These are phyloP conservation scores for Pythium rishiriense DNA, from an alignment of 352 stramenopile genomes.

Conservation along the genomic window DNA sequence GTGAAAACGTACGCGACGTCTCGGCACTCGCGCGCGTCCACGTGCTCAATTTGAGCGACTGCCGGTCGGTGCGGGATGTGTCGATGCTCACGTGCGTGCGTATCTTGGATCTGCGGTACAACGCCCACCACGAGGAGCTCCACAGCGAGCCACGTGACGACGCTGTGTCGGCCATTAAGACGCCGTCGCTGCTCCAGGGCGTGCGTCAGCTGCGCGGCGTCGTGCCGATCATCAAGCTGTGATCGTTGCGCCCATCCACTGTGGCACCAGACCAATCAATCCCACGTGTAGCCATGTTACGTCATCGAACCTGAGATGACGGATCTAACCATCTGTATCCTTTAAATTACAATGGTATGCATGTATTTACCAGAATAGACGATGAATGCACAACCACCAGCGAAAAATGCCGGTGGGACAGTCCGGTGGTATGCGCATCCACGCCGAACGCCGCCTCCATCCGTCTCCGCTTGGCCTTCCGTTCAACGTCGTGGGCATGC, in stretches of 20 bases:
- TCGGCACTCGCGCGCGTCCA: constrained; percentile 43
- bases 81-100: constrained; percentile 59
- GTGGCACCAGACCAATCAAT: no score
- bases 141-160: background rate
- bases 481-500: no score
- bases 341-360: constrained; percentile 18
- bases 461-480: background rate
- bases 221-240: constrained; percentile 38
- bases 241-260: no score
- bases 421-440: constrained; percentile 7
- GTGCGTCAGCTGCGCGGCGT: constrained; percentile 24
- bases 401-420: no score
- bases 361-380: constrained; percentile 30
- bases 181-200: constrained; percentile 24
- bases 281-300: constrained; percentile 28
- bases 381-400: constrained; percentile 25
- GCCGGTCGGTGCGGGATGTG: constrained; percentile 45
- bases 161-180: constrained; percentile 24
- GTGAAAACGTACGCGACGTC: constrained; percentile 48
- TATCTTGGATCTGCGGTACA: constrained; percentile 65
- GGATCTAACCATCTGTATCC: constrained; percentile 15
- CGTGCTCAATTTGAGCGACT: constrained; percentile 67
- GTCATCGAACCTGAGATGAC: background rate
- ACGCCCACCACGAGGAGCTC: constrained; percentile 19
- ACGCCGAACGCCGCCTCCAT: background rate